These are phyloP conservation scores for Pseudocercospora pini-densiflorae DNA, from an alignment of 2,329 filamentous ascomycete genomes.

Conservation along the genomic window DNA sequence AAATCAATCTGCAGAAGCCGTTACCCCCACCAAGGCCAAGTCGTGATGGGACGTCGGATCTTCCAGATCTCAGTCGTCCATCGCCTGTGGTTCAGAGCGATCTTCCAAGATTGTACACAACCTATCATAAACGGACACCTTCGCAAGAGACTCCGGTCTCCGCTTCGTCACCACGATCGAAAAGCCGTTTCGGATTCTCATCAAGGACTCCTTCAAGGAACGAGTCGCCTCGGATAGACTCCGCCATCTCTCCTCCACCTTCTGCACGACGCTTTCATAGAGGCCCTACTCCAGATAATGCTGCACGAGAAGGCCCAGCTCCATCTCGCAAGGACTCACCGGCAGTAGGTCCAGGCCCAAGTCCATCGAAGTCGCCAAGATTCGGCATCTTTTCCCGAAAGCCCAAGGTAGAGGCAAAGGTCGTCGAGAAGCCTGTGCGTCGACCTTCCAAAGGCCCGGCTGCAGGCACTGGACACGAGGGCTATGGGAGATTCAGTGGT, in stretches of 20 bases:
- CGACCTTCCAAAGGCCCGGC: slow-evolving; percentile 73
- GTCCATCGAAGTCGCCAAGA: slow-evolving; percentile 63
- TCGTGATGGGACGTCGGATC: slow-evolving; percentile 50
- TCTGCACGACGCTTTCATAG: slow-evolving; percentile 28
- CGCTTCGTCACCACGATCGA: slow-evolving; percentile 39
- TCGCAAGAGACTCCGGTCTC: slow-evolving; percentile 51
- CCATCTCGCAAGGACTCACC: slow-evolving; percentile 40
- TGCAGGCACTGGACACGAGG: slow-evolving; percentile 94
- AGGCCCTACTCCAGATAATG: slow-evolving; percentile 24
- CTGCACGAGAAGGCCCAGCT: slow-evolving; percentile 13
- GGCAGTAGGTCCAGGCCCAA: slow-evolving; percentile 58
- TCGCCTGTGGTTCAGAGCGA: slow-evolving; percentile 63
- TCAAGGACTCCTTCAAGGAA: slow-evolving; percentile 37
- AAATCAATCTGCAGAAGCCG: slow-evolving; percentile 48
- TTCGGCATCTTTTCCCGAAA: slow-evolving; percentile 80
- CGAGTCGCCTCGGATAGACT: slow-evolving; percentile 39
- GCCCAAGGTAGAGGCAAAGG: slow-evolving; percentile 63
- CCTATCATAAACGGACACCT: slow-evolving; percentile 55
- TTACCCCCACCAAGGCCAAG: slow-evolving; percentile 51
- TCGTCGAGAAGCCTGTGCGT: slow-evolving; percentile 63
- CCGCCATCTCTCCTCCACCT: slow-evolving; percentile 37
- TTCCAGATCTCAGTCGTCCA: slow-evolving; percentile 50
- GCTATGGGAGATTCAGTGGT: slow-evolving; percentile 70
- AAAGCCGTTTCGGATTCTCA: slow-evolving; percentile 45
- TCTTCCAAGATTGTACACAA: slow-evolving; percentile 52